These are phyloP conservation scores for Carpinus viminea DNA, from an alignment of 306 rosid genomes.

Conservation along the genomic window DNA sequence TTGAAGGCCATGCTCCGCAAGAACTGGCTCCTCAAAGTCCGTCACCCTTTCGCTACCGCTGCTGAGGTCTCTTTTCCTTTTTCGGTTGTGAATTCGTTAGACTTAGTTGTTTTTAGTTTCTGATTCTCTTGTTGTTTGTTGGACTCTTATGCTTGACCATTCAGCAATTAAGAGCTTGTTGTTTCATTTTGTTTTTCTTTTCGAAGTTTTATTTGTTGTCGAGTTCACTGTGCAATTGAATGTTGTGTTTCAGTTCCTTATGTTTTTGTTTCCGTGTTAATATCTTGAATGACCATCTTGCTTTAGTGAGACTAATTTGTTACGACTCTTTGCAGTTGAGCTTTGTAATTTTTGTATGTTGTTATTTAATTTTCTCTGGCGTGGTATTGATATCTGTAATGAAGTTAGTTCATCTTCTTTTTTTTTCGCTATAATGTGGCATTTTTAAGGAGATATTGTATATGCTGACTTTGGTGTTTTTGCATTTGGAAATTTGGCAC, in stretches of 20 bases:
- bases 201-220: conserved; percentile 11
- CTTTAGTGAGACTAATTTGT: background rate
- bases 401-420: too few relatives aligned
- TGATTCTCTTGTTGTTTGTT: conserved; percentile 1
- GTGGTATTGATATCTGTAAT: too few relatives aligned
- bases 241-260: background rate
- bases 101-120: background rate
- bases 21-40: conserved; percentile 94
- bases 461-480: background rate
- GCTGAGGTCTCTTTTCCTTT: conserved; percentile 62
- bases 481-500: conserved; percentile 17
- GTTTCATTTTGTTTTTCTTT: background rate
- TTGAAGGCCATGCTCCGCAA: conserved; percentile 88
- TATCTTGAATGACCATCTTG: background rate
- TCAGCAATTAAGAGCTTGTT: background rate
- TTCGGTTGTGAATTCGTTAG: background rate
- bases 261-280: background rate
- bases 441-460: background rate
- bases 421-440: background rate
- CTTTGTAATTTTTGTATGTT: background rate
- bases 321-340: background rate
- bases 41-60: conserved; percentile 75
- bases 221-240: background rate
- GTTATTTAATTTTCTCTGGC: background rate
- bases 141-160: conserved; percentile 21